These are phyloP conservation scores for Crassisporium funariophilum DNA, from an alignment of 768 basidiomycete species.

Conservation along the genomic window DNA sequence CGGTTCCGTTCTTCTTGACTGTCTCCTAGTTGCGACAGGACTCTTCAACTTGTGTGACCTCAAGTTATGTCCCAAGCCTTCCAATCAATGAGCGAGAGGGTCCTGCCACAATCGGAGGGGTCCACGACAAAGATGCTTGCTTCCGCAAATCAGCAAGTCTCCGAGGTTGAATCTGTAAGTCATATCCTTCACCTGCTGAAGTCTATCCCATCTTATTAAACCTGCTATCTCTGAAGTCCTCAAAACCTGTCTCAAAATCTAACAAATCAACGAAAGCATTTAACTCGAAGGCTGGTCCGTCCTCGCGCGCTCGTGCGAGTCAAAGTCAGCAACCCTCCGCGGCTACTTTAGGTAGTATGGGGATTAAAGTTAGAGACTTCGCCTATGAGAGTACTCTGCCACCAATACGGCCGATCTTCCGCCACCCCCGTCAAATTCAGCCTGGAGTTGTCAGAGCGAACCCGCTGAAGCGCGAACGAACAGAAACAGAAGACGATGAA, in stretches of 20 bases:
- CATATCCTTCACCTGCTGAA: no score
- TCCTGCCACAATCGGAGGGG: background rate
- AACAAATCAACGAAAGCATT: constrained; percentile 3
- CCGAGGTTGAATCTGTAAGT: background rate
- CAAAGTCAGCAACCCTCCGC: constrained; percentile 66
- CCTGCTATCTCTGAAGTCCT: background rate
- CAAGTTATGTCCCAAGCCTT: background rate
- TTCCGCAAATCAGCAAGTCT: background rate
- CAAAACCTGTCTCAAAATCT: background rate
- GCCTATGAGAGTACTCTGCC: constrained; percentile 70
- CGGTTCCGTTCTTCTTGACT: background rate
- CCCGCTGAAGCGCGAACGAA: constrained; percentile 23
- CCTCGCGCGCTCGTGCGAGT: no score
- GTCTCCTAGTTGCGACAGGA: background rate
- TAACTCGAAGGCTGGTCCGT: constrained; percentile 8
- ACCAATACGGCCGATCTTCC: constrained; percentile 54
- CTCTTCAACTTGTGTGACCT: background rate
- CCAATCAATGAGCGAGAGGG: background rate
- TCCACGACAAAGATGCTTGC: background rate
- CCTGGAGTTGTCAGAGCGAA: constrained; percentile 37
- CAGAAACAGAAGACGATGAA: constrained; percentile 2
- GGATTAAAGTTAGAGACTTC: constrained; percentile 62
- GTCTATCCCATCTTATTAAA: no score
- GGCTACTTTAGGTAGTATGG: constrained; percentile 45
- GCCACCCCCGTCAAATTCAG: constrained; percentile 50